Base-by-base conservation (phyloP, 805 yeast species). In the Wickerhamiella allomyrinae region DNA sequence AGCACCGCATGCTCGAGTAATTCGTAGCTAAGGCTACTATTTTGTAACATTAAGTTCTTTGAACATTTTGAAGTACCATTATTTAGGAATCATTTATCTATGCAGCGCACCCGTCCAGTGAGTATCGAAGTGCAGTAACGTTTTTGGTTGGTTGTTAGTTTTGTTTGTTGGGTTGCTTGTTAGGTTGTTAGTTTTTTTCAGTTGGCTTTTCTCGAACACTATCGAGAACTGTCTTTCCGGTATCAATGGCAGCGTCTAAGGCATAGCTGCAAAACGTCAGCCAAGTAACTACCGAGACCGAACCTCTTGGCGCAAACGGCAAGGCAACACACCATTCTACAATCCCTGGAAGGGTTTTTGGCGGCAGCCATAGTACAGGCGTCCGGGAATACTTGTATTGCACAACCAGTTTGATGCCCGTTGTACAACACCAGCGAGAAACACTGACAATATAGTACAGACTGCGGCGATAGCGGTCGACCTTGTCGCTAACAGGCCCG, bases 271-370 rank as follows among this genome's bases (percentile, higher is more conserved):
- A 35, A 33, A 45, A 37, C 14, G 38, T 15, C 58, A 71, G 66
- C 82, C 79, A 75, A 5, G 67, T 60, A 6, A 73, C 66, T 36
- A 74, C 67, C 1, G 84, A 80, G 15, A 79, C 65, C 0, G 79
- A 69, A 10, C 85, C 84, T 15, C 60, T 55, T 1, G 72, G 70
- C n/a, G 78, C 70, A 40, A 74, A 71, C 1, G 87, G 85, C 37
- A 79, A 61, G n/a, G 81, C 70, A 39, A 81, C 56, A 1, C 68
- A 41, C 69, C 77, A 72, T 46, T 76, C 74, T 7, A 77, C 55
- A 25, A 61, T 57, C 41, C 60, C 46, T 0, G 91, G 93, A 29
- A 81, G 65, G 17, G 68, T 60, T 1, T 74, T 72, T 13, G 57
- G 51, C 0, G 86, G 84, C 7, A 82, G 56, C 60, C 72, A 75